These are phyloP conservation scores for Phanerochaete carnosa DNA, from an alignment of 768 basidiomycete genomes.

Conservation along the genomic window DNA sequence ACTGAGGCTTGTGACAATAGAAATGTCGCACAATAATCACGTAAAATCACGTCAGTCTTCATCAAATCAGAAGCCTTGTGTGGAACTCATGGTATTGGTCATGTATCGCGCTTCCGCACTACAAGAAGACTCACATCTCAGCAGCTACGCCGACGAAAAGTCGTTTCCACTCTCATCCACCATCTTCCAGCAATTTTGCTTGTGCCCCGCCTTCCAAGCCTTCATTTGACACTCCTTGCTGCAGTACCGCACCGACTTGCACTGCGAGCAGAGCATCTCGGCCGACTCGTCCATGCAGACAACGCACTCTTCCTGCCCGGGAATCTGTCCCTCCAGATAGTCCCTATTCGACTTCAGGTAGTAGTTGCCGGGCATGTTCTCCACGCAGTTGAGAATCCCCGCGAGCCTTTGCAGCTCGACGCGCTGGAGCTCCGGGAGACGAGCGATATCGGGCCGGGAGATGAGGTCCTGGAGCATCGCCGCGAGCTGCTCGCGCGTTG, in stretches of 20 bases:
- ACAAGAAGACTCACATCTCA: no score
- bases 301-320: not conserved
- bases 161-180: not conserved
- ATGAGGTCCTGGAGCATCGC: not conserved
- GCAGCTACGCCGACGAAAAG: no score
- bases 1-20: no score
- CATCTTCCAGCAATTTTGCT: not conserved
- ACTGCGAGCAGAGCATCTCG: not conserved
- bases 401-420: not conserved
- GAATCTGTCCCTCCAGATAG: not conserved
- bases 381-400: not conserved
- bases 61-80: no score
- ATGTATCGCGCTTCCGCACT: no score
- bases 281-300: not conserved
- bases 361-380: not conserved
- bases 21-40: no score
- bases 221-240: not conserved
- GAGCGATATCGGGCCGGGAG: not conserved
- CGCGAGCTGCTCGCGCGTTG: not conserved
- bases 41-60: no score
- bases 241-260: conserved; percentile 1
- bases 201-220: conserved; percentile 3
- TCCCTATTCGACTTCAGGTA: not conserved
- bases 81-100: no score
- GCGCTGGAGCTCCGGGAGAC: not conserved